Conservation (phyloP, 164 flowering plant genomes). For the Liriodendron chinense region DNA sequence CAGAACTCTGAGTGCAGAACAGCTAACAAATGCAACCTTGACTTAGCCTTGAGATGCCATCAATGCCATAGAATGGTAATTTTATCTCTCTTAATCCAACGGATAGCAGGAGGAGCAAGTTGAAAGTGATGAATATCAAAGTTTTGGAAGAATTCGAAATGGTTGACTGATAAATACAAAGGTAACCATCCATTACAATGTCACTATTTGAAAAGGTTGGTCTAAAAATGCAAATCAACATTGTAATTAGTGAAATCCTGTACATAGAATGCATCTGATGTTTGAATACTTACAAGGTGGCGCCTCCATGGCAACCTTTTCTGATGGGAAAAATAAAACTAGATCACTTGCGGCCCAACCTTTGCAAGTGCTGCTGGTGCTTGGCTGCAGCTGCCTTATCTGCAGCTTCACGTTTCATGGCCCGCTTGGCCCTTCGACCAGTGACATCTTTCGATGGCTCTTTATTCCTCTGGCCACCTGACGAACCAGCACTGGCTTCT, state of each 20-base stretch:
- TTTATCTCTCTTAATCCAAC: too few relatives aligned
- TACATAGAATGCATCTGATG: neutral
- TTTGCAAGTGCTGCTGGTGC: constrained; percentile 53
- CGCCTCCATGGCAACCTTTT: neutral
- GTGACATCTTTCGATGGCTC: constrained; percentile 31
- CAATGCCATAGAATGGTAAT: too few relatives aligned
- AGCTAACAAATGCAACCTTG: too few relatives aligned
- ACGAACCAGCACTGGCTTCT: constrained; percentile 52
- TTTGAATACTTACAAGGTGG: neutral
- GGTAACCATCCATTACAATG: neutral
- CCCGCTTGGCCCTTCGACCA: constrained; percentile 76
- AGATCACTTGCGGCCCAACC: constrained; percentile 43
- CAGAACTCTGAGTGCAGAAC: too few relatives aligned
- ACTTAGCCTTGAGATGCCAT: too few relatives aligned
- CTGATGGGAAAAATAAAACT: neutral
- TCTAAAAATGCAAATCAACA: too few relatives aligned
- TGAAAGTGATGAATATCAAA: too few relatives aligned
- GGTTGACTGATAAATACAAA: neutral
- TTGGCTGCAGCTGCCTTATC: constrained; percentile 81
- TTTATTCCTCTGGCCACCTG: constrained; percentile 36
- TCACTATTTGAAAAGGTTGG: neutral
- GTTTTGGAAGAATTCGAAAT: too few relatives aligned
- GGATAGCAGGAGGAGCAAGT: too few relatives aligned
- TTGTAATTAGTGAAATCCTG: neutral
- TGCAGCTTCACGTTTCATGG: constrained; percentile 87